phyloP scores from a whole-genome alignment of 176 grass and related monocot species.

The Lolium rigidum region DNA sequence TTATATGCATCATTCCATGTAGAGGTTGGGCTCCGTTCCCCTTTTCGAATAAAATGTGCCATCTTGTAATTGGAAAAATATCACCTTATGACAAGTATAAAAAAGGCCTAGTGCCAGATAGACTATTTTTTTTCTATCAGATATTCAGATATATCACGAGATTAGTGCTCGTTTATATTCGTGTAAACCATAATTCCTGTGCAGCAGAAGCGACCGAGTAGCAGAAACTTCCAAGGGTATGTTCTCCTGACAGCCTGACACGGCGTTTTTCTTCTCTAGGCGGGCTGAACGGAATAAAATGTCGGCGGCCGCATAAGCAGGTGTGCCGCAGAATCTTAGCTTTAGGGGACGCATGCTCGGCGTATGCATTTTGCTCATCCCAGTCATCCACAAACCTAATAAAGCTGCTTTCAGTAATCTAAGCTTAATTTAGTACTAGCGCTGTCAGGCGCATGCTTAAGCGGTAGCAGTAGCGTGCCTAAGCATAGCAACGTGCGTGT shows the following conservation, averaged over 20 bases:
- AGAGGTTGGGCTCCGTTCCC: no score
- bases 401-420: background rate
- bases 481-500: no score
- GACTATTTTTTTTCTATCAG: no score
- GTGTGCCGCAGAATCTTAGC: slow-evolving; percentile 35
- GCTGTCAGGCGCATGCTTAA: background rate
- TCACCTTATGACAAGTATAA: no score
- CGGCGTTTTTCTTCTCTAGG: background rate
- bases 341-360: slow-evolving; percentile 10
- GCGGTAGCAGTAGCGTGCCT: background rate
- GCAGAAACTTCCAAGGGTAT: background rate
- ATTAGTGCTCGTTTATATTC: no score
- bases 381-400: background rate
- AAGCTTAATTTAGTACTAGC: background rate
- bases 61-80: no score
- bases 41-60: no score
- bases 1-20: no score
- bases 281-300: background rate
- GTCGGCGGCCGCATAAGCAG: background rate
- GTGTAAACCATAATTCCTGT: background rate
- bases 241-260: background rate
- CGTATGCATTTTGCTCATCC: slow-evolving; percentile 26
- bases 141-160: no score
- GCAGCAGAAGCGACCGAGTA: background rate
- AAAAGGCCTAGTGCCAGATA: no score